A percentile compares a stretch with the other conserved stretches of the same genome.
Evolutionary conservation across 2,329 filamentous ascomycete species (phyloP).

Genomic region (Calonectria henricotiae): DNA sequence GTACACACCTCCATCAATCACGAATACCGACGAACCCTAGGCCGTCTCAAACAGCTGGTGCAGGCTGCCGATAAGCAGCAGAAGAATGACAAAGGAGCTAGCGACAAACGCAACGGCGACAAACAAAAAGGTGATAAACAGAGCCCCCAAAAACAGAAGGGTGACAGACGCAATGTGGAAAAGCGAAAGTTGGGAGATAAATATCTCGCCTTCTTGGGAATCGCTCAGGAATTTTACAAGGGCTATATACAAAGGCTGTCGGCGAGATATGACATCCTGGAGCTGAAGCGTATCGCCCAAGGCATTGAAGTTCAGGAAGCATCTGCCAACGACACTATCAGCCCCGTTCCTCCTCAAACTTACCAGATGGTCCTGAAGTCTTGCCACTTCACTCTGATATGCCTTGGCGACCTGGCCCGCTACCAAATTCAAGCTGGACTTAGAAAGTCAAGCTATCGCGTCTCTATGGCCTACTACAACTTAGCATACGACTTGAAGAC

Average conservation of each 20-base stretch:
- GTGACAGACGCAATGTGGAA: conserved; percentile 64
- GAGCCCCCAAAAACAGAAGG: conserved; percentile 47
- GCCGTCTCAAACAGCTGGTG: conserved; percentile 68
- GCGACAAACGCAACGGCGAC: conserved; percentile 49
- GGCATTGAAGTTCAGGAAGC: conserved; percentile 60
- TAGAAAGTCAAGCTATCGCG: conserved; percentile 83
- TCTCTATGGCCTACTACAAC: conserved; percentile 87
- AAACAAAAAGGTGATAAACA: conserved; percentile 50
- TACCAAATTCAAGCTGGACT: conserved; percentile 84
- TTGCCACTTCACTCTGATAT: conserved; percentile 87
- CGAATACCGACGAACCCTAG: conserved; percentile 81
- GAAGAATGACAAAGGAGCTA: conserved; percentile 48
- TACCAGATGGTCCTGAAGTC: conserved; percentile 77
- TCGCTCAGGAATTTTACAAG: conserved; percentile 90
- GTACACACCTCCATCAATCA: conserved; percentile 84
- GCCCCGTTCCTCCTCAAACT: conserved; percentile 66
- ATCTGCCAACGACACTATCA: conserved; percentile 58
- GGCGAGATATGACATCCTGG: conserved; percentile 70
- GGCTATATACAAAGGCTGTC: conserved; percentile 86
- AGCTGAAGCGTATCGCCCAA: conserved; percentile 63
- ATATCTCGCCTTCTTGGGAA: conserved; percentile 89
- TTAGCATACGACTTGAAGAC: conserved; percentile 87
- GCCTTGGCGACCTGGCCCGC: conserved; percentile 90
- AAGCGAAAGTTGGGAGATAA: conserved; percentile 86
- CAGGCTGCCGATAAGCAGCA: conserved; percentile 75